A percentile compares a stretch with the other conserved stretches of the same genome.
Evolutionary conservation across 768 basidiomycete species (phyloP).

Genomic region (Xerocomellus amylosporus): DNA sequence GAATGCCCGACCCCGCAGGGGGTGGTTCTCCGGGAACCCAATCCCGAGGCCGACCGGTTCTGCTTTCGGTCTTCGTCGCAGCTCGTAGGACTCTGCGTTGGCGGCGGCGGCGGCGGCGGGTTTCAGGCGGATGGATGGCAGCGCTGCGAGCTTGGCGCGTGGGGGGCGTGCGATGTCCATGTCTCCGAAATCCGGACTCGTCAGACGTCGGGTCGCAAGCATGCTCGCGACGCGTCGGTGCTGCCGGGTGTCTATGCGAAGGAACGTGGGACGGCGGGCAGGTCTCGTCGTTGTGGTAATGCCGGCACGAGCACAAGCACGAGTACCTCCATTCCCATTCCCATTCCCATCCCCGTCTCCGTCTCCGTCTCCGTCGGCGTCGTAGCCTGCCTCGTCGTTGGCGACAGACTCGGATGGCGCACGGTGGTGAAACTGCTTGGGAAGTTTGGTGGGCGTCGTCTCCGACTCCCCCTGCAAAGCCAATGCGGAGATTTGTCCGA

Average conservation of each 20-base stretch:
- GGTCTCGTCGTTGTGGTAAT: background rate
- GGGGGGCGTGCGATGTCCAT: background rate
- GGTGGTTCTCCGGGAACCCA: conserved; percentile 27
- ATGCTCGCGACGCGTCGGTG: conserved; percentile 26
- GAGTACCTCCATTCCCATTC: no score
- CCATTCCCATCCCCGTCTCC: background rate
- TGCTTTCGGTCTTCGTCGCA: conserved; percentile 9
- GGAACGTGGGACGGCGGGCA: conserved; percentile 13
- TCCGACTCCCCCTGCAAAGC: background rate
- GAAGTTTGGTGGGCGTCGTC: background rate
- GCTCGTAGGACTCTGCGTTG: conserved; percentile 10
- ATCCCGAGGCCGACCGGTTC: conserved; percentile 25
- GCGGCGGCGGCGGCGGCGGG: no score
- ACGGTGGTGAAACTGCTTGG: background rate
- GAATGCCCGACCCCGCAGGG: conserved; percentile 14
- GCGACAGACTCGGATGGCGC: background rate
- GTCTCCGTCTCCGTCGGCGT: conserved; percentile 22
- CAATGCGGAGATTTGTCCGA: conserved; percentile 2
- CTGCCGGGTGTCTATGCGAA: conserved; percentile 26
- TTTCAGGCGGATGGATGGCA: background rate
- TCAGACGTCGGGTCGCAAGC: conserved; percentile 15
- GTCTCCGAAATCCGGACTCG: background rate
- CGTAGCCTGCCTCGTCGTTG: conserved; percentile 26
- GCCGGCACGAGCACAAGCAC: background rate
- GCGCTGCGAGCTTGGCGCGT: background rate